Evolutionary conservation across 306 rosid genomes (phyloP), one percentile per base, ranked within the genome.

Genomic region (Hippophae tibetana): DNA sequence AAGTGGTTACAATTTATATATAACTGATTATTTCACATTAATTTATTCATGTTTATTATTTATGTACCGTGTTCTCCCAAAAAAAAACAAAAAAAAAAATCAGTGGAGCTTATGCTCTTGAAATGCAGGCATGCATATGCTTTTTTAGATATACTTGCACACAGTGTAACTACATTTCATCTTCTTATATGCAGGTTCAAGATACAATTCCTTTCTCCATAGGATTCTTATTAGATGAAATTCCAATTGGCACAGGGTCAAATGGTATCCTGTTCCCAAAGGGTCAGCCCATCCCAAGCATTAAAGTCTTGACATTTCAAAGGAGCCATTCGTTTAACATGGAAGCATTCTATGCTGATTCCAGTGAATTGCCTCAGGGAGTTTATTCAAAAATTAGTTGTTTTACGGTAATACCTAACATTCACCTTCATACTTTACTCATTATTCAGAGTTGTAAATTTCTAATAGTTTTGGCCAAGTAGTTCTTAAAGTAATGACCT

Each of bases 191-290:
- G 60, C 82, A 88, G 99, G 97, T 93, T 67, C 84, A 78, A 79
- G 99, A 93, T 75, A 65, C 79, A 54, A 64, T 72, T 72, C 90
- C 99, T 14, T 88, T 85, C 75, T 82, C 95, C 42, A 78, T 75
- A 60, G 86, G 96, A 52, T 72, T 85, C 72, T 64, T 72, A 54
- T 75, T 74, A 62, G 86, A 75, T 68, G 81, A 56, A 63, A 80
- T 79, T 72, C 81, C 89, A 76, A 61, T 78, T 66, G 57, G 71
- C 60, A 62, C 73, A 25, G 77, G 70, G 42, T 47, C 83, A 67
- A 76, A 84, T 70, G 73, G 76, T 50, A 68, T 82, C 43, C 66
- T 93, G 74, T 84, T 93, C 63, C 89, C 81, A 1, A 82, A 71
- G 78, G 88, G 97, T 60, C 89, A 88, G 61, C 64, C 65, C 31